Evolutionary conservation across 768 basidiomycete genomes (phyloP), one percentile per base, ranked within the genome.

Genomic region (Tephrocybe rancida): DNA sequence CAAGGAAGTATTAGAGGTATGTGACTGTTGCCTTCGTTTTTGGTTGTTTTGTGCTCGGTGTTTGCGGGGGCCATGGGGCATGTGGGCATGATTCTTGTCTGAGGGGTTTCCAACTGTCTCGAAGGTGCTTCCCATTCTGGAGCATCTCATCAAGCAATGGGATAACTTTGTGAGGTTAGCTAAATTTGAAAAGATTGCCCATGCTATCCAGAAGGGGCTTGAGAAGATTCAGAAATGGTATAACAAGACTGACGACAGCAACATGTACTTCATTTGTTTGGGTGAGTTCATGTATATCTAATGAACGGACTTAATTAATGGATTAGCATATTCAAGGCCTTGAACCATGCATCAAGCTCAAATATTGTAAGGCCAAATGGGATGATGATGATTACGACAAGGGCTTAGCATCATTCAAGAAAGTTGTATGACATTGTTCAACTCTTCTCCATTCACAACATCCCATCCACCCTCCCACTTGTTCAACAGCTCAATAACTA

Each of bases 161-260:
- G 47, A 29, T 1, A 62, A 46, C 7, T 55, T 69, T 48, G 34
- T 57, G 3, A 50, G 53, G 5, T 13, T 44, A 1, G 42, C 55
- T 5, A 61, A 62, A 46, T 66, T 66, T 34, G 25, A 5, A 5
- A 27, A 37, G 22, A 44, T 70, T 18, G 29, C 52, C 3, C 18
- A 53, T 19, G 63, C 61, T 1, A 62, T 70, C 37, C 13, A 48
- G n/a, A 56, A 58, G 25, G 67, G 67, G 1, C 55, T 69, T 19
- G 54, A 30, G 2, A 70, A 63, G 18, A 45, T 69, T 14, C 35
- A 56, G 8, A 70, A 70, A 37, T 70, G 64, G 64, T 69, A 67
- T 38, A 32, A 26, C 1, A 49, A 56, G 13, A 51, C 61, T 6
- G 54, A 64, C 5, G 46, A 67, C 7, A 58, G 50, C 25, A 55